A percentile compares a stretch with the other conserved stretches of the same genome.
phyloP scores from a whole-genome alignment of 441 rosid species.

The Corymbia citriodora region DNA sequence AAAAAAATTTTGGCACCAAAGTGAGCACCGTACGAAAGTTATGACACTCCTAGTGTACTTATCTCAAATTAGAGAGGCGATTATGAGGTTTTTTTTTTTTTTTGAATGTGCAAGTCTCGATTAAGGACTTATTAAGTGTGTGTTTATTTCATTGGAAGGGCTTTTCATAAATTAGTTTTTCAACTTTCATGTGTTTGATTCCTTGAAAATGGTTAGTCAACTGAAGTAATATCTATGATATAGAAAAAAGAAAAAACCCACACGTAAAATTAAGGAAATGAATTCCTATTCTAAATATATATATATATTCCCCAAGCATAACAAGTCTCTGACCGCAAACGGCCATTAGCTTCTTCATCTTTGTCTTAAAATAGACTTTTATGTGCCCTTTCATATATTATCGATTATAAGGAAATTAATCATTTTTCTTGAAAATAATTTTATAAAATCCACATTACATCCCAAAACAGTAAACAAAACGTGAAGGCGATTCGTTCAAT shows the following conservation, averaged over 20 bases:
- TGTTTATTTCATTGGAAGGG: neutral
- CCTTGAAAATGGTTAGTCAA: neutral
- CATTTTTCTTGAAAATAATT: neutral
- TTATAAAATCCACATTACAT: too few species aligned
- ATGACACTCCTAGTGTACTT: too few species aligned
- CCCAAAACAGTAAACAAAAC: too few species aligned
- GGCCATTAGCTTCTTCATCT: neutral
- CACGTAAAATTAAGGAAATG: neutral
- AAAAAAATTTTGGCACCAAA: too few species aligned
- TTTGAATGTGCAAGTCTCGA: neutral
- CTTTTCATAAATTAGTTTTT: neutral
- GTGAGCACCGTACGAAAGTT: too few species aligned
- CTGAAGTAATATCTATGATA: neutral
- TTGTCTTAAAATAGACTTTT: neutral
- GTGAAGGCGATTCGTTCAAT: too few species aligned
- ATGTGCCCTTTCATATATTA: neutral
- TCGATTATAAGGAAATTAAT: neutral
- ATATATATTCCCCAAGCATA: too few species aligned
- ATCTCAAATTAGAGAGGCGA: neutral
- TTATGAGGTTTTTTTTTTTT: neutral
- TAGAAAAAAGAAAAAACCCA: neutral
- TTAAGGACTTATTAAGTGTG: neutral
- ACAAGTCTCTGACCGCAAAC: neutral
- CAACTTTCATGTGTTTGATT: neutral
- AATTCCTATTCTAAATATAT: neutral